These are phyloP conservation scores for Aureobasidium uvarum DNA, from an alignment of 2,329 filamentous ascomycete species.

Conservation along the genomic window DNA sequence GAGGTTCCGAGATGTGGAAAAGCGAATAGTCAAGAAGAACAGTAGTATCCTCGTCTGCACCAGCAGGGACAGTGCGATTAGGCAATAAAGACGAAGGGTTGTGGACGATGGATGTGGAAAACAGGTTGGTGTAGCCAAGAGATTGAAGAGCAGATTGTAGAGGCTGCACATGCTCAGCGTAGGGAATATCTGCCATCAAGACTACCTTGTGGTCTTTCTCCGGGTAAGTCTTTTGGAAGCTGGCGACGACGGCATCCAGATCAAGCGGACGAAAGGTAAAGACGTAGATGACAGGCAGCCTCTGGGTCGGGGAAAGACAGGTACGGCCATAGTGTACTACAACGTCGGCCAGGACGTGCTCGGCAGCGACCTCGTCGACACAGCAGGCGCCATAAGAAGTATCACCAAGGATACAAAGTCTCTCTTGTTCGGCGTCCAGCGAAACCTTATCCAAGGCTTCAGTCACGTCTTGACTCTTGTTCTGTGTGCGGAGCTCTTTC, in stretches of 20 bases:
- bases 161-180: slow-evolving; percentile 67
- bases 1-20: slow-evolving; percentile 81
- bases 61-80: slow-evolving; percentile 68
- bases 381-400: slow-evolving; percentile 97
- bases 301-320: slow-evolving; percentile 84
- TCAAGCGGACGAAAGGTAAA: slow-evolving; percentile 75
- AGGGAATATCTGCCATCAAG: slow-evolving; percentile 87
- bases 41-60: slow-evolving; percentile 47
- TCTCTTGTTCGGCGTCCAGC: slow-evolving; percentile 34
- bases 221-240: slow-evolving; percentile 68
- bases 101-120: slow-evolving; percentile 69
- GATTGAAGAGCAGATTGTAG: slow-evolving; percentile 57
- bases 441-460: slow-evolving; percentile 3
- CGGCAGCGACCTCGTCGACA: slow-evolving; percentile 93
- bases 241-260: slow-evolving; percentile 55
- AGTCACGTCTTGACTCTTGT: slow-evolving; percentile 9
- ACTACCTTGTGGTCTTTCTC: slow-evolving; percentile 64
- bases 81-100: slow-evolving; percentile 78
- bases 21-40: slow-evolving; percentile 66
- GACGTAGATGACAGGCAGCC: slow-evolving; percentile 84
- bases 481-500: slow-evolving; percentile 44
- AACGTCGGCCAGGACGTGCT: slow-evolving; percentile 86
- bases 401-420: slow-evolving; percentile 84
- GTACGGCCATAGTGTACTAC: slow-evolving; percentile 93
- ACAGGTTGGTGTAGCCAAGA: slow-evolving; percentile 67